These are phyloP conservation scores for Clathrospora elynae DNA, from an alignment of 2,329 filamentous ascomycete genomes.

Conservation along the genomic window DNA sequence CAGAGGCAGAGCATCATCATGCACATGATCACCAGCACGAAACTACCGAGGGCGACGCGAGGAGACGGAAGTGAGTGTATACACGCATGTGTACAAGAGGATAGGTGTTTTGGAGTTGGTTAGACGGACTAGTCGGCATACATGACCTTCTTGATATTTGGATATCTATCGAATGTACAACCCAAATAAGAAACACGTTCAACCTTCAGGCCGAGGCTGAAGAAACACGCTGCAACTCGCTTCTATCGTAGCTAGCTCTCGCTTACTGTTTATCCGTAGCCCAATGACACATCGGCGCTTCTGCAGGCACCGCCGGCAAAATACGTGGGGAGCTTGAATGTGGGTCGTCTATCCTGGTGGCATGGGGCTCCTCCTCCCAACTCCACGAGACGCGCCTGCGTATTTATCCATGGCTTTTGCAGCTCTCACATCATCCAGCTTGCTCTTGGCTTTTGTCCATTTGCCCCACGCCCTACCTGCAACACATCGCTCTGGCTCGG, in stretches of 20 bases:
- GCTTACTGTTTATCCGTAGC: constrained; percentile 29
- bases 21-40: constrained; percentile 32
- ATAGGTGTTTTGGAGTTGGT: constrained; percentile 33
- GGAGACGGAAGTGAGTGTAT: constrained; percentile 32
- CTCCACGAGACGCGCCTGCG: constrained; percentile 22
- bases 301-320: constrained; percentile 44
- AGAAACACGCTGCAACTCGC: too few species aligned
- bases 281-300: constrained; percentile 24
- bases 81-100: constrained; percentile 25
- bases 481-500: constrained; percentile 2
- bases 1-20: constrained; percentile 38
- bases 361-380: constrained; percentile 18
- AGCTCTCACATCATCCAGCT: constrained; percentile 1
- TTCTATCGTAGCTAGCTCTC: neutral
- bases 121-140: constrained; percentile 24
- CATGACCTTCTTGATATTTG: constrained; percentile 8
- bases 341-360: constrained; percentile 20
- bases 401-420: constrained; percentile 21
- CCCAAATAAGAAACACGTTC: constrained; percentile 5
- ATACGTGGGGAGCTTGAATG: constrained; percentile 28
- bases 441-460: neutral
- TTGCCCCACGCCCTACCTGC: too few species aligned
- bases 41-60: constrained; percentile 22
- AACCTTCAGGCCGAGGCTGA: constrained; percentile 5
- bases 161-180: constrained; percentile 3